Percentiles rank a stretch among this genome's conserved stretches.
These are phyloP conservation scores for Prunus salicina DNA, from an alignment of 306 rosid species.

Conservation along the genomic window DNA sequence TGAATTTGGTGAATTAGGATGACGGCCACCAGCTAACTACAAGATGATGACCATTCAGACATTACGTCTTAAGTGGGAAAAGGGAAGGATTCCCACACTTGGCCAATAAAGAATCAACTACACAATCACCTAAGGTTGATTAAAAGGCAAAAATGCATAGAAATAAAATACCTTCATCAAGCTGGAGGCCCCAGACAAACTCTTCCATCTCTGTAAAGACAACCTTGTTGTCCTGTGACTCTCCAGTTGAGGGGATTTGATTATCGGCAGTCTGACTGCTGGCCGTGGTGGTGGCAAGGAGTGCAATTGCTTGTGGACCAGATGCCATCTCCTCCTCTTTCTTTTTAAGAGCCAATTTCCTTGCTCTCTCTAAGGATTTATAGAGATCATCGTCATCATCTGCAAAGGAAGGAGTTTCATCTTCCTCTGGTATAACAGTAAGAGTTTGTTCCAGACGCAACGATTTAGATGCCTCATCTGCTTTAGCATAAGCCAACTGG, in stretches of 20 bases:
- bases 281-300: conserved; percentile 56
- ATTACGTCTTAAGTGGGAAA: neutral
- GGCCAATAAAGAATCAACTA: neutral
- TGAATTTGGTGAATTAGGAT: neutral
- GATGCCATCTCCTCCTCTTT: conserved; percentile 54
- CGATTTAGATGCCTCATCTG: conserved; percentile 83
- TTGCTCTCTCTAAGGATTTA: conserved; percentile 78
- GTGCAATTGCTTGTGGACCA: conserved; percentile 77
- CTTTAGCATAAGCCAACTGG: conserved; percentile 83
- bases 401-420: conserved; percentile 49
- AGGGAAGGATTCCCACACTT: neutral
- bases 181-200: conserved; percentile 92
- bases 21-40: neutral
- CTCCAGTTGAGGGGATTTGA: conserved; percentile 47
- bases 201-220: conserved; percentile 98
- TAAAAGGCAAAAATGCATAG: conserved; percentile 7
- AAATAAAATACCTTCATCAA: conserved; percentile 70
- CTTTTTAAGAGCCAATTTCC: conserved; percentile 72
- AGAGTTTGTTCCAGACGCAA: conserved; percentile 59
- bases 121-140: neutral
- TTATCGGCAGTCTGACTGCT: conserved; percentile 50
- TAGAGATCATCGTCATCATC: conserved; percentile 90
- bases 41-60: neutral
- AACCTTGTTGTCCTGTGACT: conserved; percentile 73
- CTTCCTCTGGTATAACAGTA: conserved; percentile 52